A percentile compares a stretch with the other conserved stretches of the same genome.
Conservation (phyloP, 75 land plant genomes). For the Pinus taeda region DNA sequence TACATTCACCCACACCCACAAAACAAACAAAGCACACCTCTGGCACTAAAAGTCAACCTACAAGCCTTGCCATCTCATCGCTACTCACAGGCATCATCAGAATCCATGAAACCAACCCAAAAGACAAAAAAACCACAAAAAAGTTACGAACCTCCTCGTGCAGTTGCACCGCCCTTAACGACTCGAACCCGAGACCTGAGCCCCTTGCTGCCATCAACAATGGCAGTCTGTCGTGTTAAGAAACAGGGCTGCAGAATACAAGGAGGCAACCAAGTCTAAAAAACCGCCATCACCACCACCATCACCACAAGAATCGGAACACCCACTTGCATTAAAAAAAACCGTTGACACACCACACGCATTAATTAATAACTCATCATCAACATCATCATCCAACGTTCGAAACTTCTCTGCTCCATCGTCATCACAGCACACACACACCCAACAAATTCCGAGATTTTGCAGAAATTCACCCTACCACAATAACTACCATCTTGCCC, state of each 20-base stretch:
- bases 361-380: neutral
- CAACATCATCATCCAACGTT: neutral
- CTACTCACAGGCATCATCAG: neutral
- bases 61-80: neutral
- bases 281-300: neutral
- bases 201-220: neutral
- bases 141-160: neutral
- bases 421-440: neutral
- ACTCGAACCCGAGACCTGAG: neutral
- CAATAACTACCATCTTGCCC: neutral
- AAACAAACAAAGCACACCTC: neutral
- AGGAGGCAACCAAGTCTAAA: neutral
- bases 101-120: too few species aligned
- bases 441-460: neutral
- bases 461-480: neutral
- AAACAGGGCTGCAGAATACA: neutral
- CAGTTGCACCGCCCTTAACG: neutral
- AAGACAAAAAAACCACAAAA: neutral
- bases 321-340: neutral
- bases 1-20: slow-evolving; percentile 5
- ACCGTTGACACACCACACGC: neutral
- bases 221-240: neutral
- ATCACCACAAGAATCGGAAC: slow-evolving; percentile 5
- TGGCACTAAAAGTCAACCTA: slow-evolving; percentile 2
- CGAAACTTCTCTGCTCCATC: neutral